These are phyloP conservation scores for Saprolegnia parasitica DNA, from an alignment of 352 stramenopile species.

Conservation along the genomic window DNA sequence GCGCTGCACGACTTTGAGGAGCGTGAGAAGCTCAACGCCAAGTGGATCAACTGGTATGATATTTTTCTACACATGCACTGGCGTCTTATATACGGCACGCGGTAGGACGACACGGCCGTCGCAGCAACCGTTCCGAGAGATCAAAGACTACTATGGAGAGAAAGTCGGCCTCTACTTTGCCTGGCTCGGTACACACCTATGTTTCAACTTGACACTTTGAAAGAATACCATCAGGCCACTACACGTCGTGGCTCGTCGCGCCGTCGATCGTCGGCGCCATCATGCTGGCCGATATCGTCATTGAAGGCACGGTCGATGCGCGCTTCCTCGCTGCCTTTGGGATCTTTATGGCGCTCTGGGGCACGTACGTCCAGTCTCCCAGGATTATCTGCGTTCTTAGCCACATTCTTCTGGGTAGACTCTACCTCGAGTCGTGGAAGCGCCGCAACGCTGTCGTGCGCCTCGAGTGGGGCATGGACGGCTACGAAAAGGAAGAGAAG, in stretches of 20 bases:
- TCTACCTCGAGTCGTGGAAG: slow-evolving; percentile 84
- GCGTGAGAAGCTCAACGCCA: slow-evolving; percentile 40
- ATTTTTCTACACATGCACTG: no score
- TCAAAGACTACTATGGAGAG: slow-evolving; percentile 80
- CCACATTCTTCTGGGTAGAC: no score
- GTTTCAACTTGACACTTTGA: background rate
- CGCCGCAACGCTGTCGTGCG: slow-evolving; percentile 62
- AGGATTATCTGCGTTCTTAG: no score
- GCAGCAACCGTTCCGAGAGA: slow-evolving; percentile 48
- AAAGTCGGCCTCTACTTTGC: slow-evolving; percentile 97
- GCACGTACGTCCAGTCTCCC: slow-evolving; percentile 32
- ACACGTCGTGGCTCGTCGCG: slow-evolving; percentile 91
- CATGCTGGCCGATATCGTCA: slow-evolving; percentile 81
- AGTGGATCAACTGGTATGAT: slow-evolving; percentile 64
- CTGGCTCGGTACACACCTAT: slow-evolving; percentile 57
- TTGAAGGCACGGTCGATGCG: slow-evolving; percentile 53
- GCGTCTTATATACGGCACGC: no score
- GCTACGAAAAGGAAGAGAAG: slow-evolving; percentile 55
- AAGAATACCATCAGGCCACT: slow-evolving; percentile 54
- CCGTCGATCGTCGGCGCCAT: slow-evolving; percentile 84
- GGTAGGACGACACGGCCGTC: slow-evolving; percentile 38
- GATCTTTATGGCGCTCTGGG: slow-evolving; percentile 79
- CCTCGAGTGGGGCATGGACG: slow-evolving; percentile 71
- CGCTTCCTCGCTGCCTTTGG: slow-evolving; percentile 64
- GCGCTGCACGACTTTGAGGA: slow-evolving; percentile 54